A percentile compares a stretch with the other conserved stretches of the same genome.
Conservation (phyloP, 2,329 filamentous ascomycete species). For the Coniosporium tulheliwenetii region DNA sequence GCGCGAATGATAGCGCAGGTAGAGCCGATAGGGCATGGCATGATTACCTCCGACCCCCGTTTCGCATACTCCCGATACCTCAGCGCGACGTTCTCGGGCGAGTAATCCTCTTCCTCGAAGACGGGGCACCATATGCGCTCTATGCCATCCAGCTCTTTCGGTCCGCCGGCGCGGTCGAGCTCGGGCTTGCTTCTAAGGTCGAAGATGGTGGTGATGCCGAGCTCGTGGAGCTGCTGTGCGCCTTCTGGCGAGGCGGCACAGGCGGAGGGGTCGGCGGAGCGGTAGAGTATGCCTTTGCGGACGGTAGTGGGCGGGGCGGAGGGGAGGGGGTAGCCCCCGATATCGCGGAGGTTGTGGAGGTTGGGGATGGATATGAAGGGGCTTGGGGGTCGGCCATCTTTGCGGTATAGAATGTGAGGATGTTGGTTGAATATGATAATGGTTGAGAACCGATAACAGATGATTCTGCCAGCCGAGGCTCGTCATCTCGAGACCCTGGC, state of each 20-base stretch:
- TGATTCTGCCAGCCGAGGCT: no score
- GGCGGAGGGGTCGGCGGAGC: constrained; percentile 50
- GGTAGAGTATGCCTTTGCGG: constrained; percentile 42
- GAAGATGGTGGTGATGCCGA: constrained; percentile 50
- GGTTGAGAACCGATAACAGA: not conserved
- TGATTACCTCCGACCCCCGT: constrained; percentile 27
- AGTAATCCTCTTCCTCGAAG: constrained; percentile 45
- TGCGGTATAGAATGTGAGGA: constrained; percentile 34
- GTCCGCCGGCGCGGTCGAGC: constrained; percentile 4
- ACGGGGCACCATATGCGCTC: constrained; percentile 46
- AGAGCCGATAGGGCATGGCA: not conserved
- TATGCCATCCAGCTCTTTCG: constrained; percentile 14
- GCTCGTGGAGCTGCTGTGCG: constrained; percentile 29
- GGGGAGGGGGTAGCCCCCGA: constrained; percentile 8
- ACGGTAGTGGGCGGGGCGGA: constrained; percentile 28
- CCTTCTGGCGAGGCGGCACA: constrained; percentile 34
- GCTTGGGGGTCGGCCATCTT: constrained; percentile 32
- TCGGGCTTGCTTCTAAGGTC: constrained; percentile 51
- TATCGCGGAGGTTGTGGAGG: constrained; percentile 19
- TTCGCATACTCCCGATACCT: constrained; percentile 45
- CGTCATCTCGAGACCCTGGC: no score
- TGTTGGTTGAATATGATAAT: not conserved
- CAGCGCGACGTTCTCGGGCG: constrained; percentile 45
- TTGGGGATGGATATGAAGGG: constrained; percentile 18
- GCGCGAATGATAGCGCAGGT: not conserved